Conservation (phyloP, 129 eudicot genomes). For the Helianthus tuberosus region DNA sequence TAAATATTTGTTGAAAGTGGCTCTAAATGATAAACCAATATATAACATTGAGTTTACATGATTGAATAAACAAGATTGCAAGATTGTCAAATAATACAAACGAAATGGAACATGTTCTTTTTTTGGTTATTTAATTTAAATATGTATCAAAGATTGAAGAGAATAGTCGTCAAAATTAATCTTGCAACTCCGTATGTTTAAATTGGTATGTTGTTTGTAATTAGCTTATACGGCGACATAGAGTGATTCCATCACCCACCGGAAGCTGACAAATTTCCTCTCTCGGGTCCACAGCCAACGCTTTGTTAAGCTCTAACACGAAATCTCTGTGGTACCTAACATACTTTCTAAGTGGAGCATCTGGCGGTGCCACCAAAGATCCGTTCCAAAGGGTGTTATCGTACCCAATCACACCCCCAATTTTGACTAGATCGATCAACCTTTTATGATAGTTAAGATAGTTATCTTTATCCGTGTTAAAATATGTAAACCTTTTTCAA, state of each 20-base stretch:
- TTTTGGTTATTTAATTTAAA: too few species aligned
- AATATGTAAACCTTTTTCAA: too few species aligned
- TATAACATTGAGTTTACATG: too few species aligned
- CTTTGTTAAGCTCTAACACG: slow-evolving; percentile 36
- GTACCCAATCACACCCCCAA: slow-evolving; percentile 33
- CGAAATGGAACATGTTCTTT: too few species aligned
- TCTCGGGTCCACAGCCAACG: slow-evolving; percentile 1
- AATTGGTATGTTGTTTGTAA: background rate
- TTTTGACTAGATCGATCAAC: slow-evolving; percentile 24
- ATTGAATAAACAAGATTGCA: too few species aligned
- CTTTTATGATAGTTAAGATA: slow-evolving; percentile 33
- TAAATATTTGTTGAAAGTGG: too few species aligned
- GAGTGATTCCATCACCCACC: background rate
- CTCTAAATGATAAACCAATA: too few species aligned
- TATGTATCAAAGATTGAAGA: too few species aligned
- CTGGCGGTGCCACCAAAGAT: slow-evolving; percentile 32
- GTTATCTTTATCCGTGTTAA: slow-evolving; percentile 30
- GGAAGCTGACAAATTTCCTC: background rate
- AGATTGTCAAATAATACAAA: too few species aligned
- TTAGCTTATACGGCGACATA: background rate
- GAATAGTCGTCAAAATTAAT: too few species aligned
- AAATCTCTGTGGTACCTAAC: slow-evolving; percentile 32
- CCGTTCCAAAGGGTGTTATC: slow-evolving; percentile 38
- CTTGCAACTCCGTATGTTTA: too few species aligned
- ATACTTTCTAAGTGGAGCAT: slow-evolving; percentile 28